Base-by-base conservation (phyloP, 2,329 filamentous ascomycete species). In the Cladophialophora carrionii region DNA sequence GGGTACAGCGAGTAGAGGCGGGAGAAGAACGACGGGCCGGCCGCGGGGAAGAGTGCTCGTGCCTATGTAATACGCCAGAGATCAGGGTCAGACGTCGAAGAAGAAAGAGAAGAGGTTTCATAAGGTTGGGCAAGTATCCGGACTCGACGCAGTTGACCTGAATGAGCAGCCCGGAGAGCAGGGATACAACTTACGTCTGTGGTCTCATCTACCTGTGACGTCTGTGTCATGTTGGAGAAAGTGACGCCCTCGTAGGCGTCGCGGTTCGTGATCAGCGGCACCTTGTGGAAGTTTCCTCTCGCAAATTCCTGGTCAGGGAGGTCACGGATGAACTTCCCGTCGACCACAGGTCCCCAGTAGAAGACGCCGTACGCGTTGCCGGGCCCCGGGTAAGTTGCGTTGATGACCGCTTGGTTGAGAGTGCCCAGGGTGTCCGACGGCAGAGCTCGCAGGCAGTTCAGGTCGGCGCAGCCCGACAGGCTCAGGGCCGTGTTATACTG, bases 401-500 rank as follows among this genome's bases (percentile, higher is more conserved):
- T 63, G 20, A 62, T 49, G 8, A 62, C 60, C 31, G 53, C 55
- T 34, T 65, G 63, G 49, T 62, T 62, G 24, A 63, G 52, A 9
- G 57, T 57, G 22, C 57, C 63, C 10, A 65, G 60, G 8, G 54
- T 57, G 8, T 57, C 53, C 7, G 52, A 57, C 12, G 53, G 53
- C 6, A 62, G 43, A 4, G 37, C 32, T 31, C 63, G 59, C 5
- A 65, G 63, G 31, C 63, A 65, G 29, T 57, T 55, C 22, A 65
- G 20, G 26, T 65, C 63, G 14, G 65, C 29, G 34, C 83, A 86
- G 6, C 80, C 81, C 12, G 81, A 81, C 49, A 74, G 73, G 9
- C 73, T 67, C 3, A 83, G 80, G 2, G 85, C 82, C 20, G 77
- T 70, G 60, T 82, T 72, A 63, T 78, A 77, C 70, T 73, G 64